phyloP scores from a whole-genome alignment of 371 early-diverging fungal genomes.

The Actinomortierella wolfii region DNA sequence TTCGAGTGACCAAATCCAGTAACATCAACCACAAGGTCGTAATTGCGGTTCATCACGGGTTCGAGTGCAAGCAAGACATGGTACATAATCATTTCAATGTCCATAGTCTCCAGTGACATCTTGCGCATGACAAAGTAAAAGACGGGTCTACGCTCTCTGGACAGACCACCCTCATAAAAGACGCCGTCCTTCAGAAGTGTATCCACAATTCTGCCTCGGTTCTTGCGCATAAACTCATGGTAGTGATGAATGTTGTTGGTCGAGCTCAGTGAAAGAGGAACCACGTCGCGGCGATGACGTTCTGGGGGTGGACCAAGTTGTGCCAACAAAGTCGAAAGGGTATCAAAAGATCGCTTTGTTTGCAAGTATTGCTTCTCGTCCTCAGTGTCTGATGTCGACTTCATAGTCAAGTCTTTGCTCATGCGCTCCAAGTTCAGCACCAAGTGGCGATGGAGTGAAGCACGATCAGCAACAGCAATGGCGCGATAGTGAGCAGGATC shows the following conservation, averaged over 20 bases:
- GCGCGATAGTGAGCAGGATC: constrained; percentile 48
- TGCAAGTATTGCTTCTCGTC: constrained; percentile 44
- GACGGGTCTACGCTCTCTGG: constrained; percentile 79
- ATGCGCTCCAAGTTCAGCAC: constrained; percentile 76
- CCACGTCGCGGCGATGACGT: constrained; percentile 52
- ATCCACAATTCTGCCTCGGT: constrained; percentile 69
- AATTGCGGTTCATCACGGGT: constrained; percentile 61
- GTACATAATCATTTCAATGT: constrained; percentile 83
- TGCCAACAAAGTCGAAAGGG: constrained; percentile 80
- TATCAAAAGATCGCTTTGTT: constrained; percentile 65
- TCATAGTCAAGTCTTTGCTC: constrained; percentile 59
- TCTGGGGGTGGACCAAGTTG: constrained; percentile 86
- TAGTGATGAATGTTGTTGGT: constrained; percentile 64
- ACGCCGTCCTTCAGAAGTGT: constrained; percentile 67
- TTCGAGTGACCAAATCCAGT: constrained; percentile 83
- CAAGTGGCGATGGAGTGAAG: constrained; percentile 68
- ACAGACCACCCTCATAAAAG: constrained; percentile 81
- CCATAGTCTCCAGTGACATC: constrained; percentile 74
- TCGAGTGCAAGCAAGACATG: constrained; percentile 75
- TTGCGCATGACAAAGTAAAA: constrained; percentile 86
- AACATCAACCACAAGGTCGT: constrained; percentile 83
- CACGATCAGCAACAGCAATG: constrained; percentile 66
- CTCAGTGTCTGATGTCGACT: constrained; percentile 37
- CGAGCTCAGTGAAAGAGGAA: constrained; percentile 55
- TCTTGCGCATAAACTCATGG: constrained; percentile 81